Base-by-base conservation (phyloP, 2,329 filamentous ascomycete species). In the Sordariomycetes sp. region DNA sequence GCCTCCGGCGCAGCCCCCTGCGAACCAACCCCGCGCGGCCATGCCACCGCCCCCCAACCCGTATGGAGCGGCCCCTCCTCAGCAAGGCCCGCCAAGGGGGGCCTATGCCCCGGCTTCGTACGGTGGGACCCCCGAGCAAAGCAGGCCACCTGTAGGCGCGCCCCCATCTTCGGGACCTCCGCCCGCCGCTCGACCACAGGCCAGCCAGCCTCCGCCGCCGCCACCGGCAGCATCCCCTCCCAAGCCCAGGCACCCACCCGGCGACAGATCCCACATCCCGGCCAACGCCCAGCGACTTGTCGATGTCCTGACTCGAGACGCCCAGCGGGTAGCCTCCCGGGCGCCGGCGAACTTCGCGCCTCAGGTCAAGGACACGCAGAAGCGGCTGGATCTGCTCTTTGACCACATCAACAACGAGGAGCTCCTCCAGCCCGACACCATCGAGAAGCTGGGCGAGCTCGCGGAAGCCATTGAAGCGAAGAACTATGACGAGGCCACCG, bases 401-500 rank as follows among this genome's bases (percentile, higher is more conserved):
- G 93, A 99, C 68, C 91, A 97, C 71, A 79, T 99, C 53, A 99
- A 97, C 79, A 97, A 97, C 64, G 88, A 92, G 67, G 92, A 97
- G 67, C 77, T 97, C 48, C 78, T 97, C 58, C 89, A 88, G 74
- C 82, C 88, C 1, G 86, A 89, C 66, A 97, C 88, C 0, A 81
- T 92, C 55, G 78, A 82, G 61, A 78, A 86, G 68, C 76, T 92
- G 65, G 77, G 78, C 10, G 75, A 84, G 65, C 74, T 91, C 34
- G 80, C 88, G 10, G 74, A 82, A 61, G 83, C 87, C 28, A 71
- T 95, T 58, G 82, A 88, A 64, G 71, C 76, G 58, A 86, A 83
- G 74, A 79, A 94, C 64, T 92, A 88, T 64, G 80, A 83, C 50
- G 76, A 75, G 28, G 89, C 89, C 2, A 77, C 83, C 57, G 79